Evolutionary conservation across 2,329 filamentous ascomycete species (phyloP), one percentile per base, ranked within the genome.

Genomic region (Ilyonectria destructans): DNA sequence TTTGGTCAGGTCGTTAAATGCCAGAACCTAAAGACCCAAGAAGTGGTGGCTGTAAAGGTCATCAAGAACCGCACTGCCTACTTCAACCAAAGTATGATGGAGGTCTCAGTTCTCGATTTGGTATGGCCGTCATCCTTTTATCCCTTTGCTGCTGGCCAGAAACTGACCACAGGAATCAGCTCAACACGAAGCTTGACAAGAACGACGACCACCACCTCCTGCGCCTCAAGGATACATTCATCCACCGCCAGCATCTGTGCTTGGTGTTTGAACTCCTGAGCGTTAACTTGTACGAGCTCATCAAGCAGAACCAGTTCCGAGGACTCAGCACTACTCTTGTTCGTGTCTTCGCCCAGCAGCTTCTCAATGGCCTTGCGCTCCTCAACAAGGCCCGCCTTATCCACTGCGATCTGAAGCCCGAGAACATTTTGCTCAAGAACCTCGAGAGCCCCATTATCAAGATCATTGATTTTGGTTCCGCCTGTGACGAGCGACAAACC

Each of bases 1-100:
- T 99, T 99, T 80, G 96, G 96, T 8, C 96, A 99, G 83, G 96
- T 99, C 35, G 96, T 99, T 69, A 99, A 99, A 82, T 99, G 96
- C 80, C 96, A 99, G 81, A 99, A 99, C 77, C 83, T 99, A 76
- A 98, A 97, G 84, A 98, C 96, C 1, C 95, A 98, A 80, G 96
- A 99, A 82, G 96, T 99, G 45, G 96, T 99, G 51, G 96, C 96
- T 4, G 96, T 99, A 74, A 99, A 99, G 84, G 96, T 99, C 62
- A 96, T 99, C 84, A 99, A 99, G 85, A 99, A 99, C 82, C 92
- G 96, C 77, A 99, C 96, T 2, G 96, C 96, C 43, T 99, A 99
- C 82, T 99, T 99, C 85, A 99, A 99, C 80, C 96, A 99, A 82
- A 98, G 96, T 82, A 99, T 99, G 96, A 99, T 99, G 96, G 96